Evolutionary conservation across 2,329 filamentous ascomycete species (phyloP).

Genomic region (Albophoma yamanashiensis): DNA sequence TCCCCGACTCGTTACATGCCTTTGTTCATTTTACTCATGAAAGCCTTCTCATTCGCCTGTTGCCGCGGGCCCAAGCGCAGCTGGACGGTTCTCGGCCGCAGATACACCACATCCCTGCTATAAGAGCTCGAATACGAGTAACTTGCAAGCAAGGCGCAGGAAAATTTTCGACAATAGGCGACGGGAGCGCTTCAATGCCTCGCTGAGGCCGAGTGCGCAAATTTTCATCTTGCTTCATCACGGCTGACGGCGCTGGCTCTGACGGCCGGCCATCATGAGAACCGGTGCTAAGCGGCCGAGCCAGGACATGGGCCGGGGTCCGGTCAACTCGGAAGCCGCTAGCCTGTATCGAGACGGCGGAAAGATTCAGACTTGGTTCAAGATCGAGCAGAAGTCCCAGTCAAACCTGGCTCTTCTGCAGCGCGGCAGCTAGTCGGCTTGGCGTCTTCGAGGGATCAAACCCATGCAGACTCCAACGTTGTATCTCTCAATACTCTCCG

Average conservation of each 20-base stretch:
- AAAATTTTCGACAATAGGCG: neutral
- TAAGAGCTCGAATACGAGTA: neutral
- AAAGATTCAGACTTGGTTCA: neutral
- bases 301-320: neutral
- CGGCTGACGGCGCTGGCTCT: neutral
- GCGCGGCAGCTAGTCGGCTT: neutral
- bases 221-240: neutral
- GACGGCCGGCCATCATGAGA: neutral
- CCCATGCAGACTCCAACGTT: neutral
- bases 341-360: neutral
- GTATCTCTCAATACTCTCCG: neutral
- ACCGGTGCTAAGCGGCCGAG: neutral
- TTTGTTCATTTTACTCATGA: neutral
- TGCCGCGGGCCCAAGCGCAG: neutral
- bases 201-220: neutral
- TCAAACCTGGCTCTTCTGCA: neutral
- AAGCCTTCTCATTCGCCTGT: neutral
- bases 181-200: neutral
- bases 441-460: neutral
- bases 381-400: neutral
- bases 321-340: neutral
- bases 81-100: neutral
- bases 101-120: neutral
- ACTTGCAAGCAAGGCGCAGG: neutral
- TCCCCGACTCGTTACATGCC: neutral